Evolutionary conservation across 441 rosid genomes (phyloP).

Genomic region (Iberis amara): DNA sequence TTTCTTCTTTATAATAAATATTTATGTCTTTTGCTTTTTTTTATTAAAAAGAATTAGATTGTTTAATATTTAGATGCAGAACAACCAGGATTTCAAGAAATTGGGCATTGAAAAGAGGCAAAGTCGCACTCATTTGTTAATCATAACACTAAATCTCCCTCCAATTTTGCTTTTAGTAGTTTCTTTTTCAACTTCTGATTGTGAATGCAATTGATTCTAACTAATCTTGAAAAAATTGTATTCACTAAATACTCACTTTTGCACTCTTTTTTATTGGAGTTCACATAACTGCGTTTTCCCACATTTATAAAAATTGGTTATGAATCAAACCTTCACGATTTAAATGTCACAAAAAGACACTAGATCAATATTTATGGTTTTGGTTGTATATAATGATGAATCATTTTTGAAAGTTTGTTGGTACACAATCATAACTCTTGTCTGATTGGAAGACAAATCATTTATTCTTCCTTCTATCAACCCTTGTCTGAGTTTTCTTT

Average conservation of each 20-base stretch:
- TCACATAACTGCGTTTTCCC: too few relatives aligned
- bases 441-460: too few relatives aligned
- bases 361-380: conserved; percentile 10
- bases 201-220: conserved; percentile 20
- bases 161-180: neutral
- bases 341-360: neutral
- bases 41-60: neutral
- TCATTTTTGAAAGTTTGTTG: conserved; percentile 25
- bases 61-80: conserved; percentile 23
- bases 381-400: conserved; percentile 12
- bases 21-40: neutral
- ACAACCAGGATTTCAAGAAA: conserved; percentile 41
- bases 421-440: too few relatives aligned
- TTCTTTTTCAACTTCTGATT: conserved; percentile 14
- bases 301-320: too few relatives aligned
- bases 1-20: conserved; percentile 2
- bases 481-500: neutral
- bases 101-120: conserved; percentile 26
- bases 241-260: too few relatives aligned
- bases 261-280: too few relatives aligned
- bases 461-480: conserved; percentile 3
- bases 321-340: neutral
- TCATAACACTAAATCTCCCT: conserved; percentile 12
- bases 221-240: too few relatives aligned
- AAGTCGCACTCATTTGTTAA: conserved; percentile 36